Conservation (phyloP, 2,329 filamentous ascomycete species). For the Zymoseptoria crescenta region DNA sequence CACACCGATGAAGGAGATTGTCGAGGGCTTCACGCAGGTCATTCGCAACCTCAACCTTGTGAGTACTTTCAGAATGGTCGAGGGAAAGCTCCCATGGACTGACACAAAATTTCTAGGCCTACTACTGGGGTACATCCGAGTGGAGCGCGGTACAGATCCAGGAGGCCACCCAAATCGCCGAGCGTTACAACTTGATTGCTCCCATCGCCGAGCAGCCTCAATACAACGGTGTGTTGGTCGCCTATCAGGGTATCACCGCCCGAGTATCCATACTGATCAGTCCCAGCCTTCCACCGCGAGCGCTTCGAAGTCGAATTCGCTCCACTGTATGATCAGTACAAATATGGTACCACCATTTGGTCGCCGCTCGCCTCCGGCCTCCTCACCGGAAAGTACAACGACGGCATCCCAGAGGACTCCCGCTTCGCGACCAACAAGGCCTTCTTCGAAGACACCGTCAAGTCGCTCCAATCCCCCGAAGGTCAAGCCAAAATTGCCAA, state of each 20-base stretch:
- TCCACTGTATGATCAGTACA: constrained; percentile 49
- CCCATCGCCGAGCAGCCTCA: constrained; percentile 49
- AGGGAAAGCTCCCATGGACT: background rate
- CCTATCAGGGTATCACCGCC: constrained; percentile 1
- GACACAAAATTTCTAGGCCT: constrained; percentile 32
- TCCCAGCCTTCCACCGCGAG: constrained; percentile 47
- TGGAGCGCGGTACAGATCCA: constrained; percentile 53
- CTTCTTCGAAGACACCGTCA: constrained; percentile 51
- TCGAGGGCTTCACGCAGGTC: constrained; percentile 46
- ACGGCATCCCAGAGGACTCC: constrained; percentile 53
- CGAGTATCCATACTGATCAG: background rate
- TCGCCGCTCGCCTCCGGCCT: constrained; percentile 49
- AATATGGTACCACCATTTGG: constrained; percentile 52
- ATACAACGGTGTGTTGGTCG: constrained; percentile 42
- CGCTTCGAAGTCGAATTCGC: constrained; percentile 55
- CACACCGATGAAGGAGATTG: constrained; percentile 47
- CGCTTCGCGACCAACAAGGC: constrained; percentile 52
- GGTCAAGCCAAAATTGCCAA: constrained; percentile 49
- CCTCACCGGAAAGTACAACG: constrained; percentile 57
- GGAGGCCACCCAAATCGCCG: constrained; percentile 48
- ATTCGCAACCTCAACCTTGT: constrained; percentile 48
- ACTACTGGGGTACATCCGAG: constrained; percentile 58
- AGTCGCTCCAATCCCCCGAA: constrained; percentile 42
- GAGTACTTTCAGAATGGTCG: background rate
- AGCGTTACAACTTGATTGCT: constrained; percentile 53